phyloP scores from a whole-genome alignment of 2,329 filamentous ascomycete genomes.

The Gliomastix tumulicola region DNA sequence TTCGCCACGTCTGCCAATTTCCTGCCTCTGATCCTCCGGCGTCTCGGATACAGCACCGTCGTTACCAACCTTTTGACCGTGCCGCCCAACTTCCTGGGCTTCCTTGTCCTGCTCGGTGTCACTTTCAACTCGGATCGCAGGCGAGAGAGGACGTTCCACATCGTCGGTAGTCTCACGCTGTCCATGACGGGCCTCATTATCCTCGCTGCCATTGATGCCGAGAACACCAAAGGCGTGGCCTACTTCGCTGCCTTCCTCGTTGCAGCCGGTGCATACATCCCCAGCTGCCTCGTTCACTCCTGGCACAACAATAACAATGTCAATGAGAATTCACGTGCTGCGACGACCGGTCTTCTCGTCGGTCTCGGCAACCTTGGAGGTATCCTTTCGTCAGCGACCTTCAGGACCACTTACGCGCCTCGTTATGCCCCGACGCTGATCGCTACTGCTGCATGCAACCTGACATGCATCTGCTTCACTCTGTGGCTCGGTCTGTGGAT shows the following conservation, averaged over 20 bases:
- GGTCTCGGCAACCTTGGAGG: conserved; percentile 41
- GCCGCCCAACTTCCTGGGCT: conserved; percentile 38
- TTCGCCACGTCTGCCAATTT: conserved; percentile 29
- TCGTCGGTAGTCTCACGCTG: conserved; percentile 23
- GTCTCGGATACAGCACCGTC: conserved; percentile 33
- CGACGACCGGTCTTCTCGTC: conserved; percentile 37
- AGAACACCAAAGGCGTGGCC: conserved; percentile 30
- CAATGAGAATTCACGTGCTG: conserved; percentile 37
- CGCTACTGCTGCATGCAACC: conserved; percentile 25
- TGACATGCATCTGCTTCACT: conserved; percentile 8
- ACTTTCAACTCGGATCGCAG: conserved; percentile 34
- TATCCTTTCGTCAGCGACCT: conserved; percentile 35
- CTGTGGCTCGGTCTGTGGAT: conserved; percentile 11
- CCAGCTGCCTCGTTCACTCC: conserved; percentile 36
- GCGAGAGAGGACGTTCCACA: conserved; percentile 37
- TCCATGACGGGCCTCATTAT: conserved; percentile 35
- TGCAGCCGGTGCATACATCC: conserved; percentile 35
- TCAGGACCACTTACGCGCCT: conserved; percentile 38
- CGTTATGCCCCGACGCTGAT: conserved; percentile 39
- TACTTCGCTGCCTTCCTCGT: conserved; percentile 45
- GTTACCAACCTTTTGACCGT: conserved; percentile 42
- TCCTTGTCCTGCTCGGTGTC: conserved; percentile 34
- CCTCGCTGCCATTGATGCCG: conserved; percentile 31
- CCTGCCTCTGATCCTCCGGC: conserved; percentile 36
- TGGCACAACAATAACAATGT: conserved; percentile 48